Conservation (phyloP, 257 asterid species). For the Linaria vulgaris region DNA sequence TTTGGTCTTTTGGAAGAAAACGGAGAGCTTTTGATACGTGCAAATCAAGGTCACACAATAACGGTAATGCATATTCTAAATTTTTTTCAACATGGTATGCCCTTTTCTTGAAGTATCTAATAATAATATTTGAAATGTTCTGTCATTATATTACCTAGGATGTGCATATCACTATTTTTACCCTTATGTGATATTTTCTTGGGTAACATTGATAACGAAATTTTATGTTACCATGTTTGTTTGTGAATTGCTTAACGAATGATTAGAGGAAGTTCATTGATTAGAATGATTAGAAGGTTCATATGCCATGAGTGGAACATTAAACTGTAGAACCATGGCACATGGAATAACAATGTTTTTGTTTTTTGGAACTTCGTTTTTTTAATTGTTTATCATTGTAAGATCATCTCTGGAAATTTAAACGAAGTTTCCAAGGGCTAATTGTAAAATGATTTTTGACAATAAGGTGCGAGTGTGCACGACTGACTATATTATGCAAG, state of each 20-base stretch:
- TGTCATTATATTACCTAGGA: not conserved
- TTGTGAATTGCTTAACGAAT: not conserved
- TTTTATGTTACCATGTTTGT: constrained; percentile 1
- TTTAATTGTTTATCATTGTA: not conserved
- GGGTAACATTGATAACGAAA: constrained; percentile 2
- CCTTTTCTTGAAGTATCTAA: not conserved
- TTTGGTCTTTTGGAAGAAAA: constrained; percentile 76
- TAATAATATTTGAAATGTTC: not conserved
- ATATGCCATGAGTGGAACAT: not conserved
- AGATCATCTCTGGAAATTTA: not conserved
- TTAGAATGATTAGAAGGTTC: no score
- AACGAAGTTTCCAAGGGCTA: not conserved
- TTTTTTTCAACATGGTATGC: constrained; percentile 11
- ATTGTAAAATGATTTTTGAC: no score
- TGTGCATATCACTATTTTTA: no score
- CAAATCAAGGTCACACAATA: constrained; percentile 90
- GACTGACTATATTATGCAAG: no score
- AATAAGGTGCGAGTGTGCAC: no score
- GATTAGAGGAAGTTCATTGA: not conserved
- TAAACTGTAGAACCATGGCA: not conserved
- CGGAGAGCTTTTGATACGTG: constrained; percentile 85
- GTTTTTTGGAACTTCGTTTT: not conserved
- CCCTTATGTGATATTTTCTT: not conserved
- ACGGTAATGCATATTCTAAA: constrained; percentile 37
- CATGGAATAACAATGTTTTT: not conserved